These are phyloP conservation scores for Gonapodya sp. DNA, from an alignment of 192 early-diverging fungal genomes.

Conservation along the genomic window DNA sequence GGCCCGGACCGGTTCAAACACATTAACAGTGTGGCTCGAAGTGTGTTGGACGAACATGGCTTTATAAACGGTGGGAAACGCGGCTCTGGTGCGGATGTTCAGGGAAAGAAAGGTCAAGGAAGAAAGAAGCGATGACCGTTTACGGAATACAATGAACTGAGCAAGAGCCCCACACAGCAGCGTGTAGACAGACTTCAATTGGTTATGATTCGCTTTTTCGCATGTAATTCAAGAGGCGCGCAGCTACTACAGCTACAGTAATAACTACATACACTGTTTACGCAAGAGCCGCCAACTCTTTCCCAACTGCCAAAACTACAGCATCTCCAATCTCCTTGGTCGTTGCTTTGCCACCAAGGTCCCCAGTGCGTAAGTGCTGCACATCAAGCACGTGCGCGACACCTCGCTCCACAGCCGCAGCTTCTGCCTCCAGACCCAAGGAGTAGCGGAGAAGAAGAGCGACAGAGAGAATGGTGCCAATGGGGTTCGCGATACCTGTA, in stretches of 20 bases:
- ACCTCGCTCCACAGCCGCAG: conserved; percentile 82
- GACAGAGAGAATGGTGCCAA: conserved; percentile 91
- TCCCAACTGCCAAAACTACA: conserved; percentile 58
- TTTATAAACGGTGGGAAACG: conserved; percentile 27
- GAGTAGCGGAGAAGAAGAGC: conserved; percentile 95
- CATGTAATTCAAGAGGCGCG: too few species aligned
- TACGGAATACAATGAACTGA: too few species aligned
- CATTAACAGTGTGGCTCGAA: conserved; percentile 76
- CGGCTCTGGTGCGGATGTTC: background rate
- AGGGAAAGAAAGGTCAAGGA: background rate
- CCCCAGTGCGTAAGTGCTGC: conserved; percentile 72
- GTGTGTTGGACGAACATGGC: conserved; percentile 56
- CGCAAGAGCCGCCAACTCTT: conserved; percentile 31
- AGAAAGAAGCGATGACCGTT: background rate
- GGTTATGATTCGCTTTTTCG: too few species aligned
- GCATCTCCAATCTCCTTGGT: conserved; percentile 92
- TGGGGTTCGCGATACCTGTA: conserved; percentile 82
- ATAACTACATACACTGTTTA: background rate
- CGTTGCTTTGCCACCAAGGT: conserved; percentile 73
- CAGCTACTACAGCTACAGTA: too few species aligned
- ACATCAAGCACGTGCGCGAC: conserved; percentile 87
- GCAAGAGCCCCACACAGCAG: too few species aligned
- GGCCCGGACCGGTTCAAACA: conserved; percentile 84
- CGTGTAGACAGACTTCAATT: too few species aligned
- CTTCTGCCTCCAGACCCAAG: conserved; percentile 79